These are phyloP conservation scores for Ballota nigra DNA, from an alignment of 257 asterid genomes.

Conservation along the genomic window DNA sequence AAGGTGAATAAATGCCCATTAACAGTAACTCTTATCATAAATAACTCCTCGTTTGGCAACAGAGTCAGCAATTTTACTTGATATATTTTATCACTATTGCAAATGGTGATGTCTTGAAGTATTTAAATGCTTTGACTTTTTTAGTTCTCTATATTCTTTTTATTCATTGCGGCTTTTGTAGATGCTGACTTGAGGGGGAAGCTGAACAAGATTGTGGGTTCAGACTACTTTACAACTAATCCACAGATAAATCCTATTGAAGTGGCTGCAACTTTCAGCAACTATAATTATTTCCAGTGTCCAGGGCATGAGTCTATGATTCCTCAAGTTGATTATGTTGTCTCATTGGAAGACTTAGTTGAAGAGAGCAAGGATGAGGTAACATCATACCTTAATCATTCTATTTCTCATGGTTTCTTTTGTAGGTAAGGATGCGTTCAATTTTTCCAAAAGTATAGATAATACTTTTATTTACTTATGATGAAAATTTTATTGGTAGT, in stretches of 20 bases:
- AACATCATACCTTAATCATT: not conserved
- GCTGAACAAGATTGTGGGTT: not conserved
- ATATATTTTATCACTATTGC: no score
- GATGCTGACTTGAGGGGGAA: no score
- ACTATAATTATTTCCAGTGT: constrained; percentile 44
- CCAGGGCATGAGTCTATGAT: constrained; percentile 38
- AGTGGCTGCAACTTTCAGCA: constrained; percentile 55
- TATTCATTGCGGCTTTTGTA: no score
- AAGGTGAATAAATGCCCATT: not conserved
- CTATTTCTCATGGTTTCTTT: not conserved
- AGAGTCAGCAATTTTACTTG: not conserved
- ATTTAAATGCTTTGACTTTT: no score
- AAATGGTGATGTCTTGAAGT: no score
- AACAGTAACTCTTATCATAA: not conserved
- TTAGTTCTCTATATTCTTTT: no score
- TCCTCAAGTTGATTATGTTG: constrained; percentile 25
- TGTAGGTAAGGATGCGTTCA: not conserved
- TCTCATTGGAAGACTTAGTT: constrained; percentile 32
- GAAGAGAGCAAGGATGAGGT: constrained; percentile 54
- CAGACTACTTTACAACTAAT: constrained; percentile 34
- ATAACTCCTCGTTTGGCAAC: constrained; percentile 4
- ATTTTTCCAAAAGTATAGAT: not conserved
- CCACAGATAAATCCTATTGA: constrained; percentile 63
- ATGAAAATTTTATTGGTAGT: not conserved
- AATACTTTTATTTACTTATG: not conserved